Conservation (phyloP, 352 stramenopile species). For the Globisporangium abappressorium region DNA sequence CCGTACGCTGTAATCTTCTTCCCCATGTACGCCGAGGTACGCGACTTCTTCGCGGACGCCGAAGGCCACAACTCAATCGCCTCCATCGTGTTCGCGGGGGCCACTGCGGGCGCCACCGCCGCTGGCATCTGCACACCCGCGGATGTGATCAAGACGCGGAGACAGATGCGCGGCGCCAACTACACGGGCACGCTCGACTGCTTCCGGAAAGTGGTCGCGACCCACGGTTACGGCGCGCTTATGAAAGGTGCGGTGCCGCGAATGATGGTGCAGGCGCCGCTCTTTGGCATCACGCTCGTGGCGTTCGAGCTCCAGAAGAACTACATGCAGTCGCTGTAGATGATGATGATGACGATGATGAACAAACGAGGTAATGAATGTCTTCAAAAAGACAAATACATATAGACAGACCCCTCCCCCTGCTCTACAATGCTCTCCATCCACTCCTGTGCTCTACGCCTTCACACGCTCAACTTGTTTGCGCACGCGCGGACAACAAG, state of each 20-base stretch:
- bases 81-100: slow-evolving; percentile 65
- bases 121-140: slow-evolving; percentile 56
- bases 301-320: slow-evolving; percentile 89
- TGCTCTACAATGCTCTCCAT: neutral
- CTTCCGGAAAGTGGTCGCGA: slow-evolving; percentile 67
- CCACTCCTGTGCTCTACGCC: neutral
- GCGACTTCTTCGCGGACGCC: slow-evolving; percentile 43
- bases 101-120: slow-evolving; percentile 55
- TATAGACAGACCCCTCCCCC: neutral
- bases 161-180: slow-evolving; percentile 73
- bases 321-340: slow-evolving; percentile 71
- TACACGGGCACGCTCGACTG: slow-evolving; percentile 87
- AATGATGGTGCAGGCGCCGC: slow-evolving; percentile 85
- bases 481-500: neutral
- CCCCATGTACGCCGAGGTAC: slow-evolving; percentile 80
- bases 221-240: slow-evolving; percentile 78
- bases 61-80: slow-evolving; percentile 54
- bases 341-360: neutral
- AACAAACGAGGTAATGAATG: neutral
- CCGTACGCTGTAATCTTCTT: slow-evolving; percentile 94
- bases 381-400: slow-evolving; percentile 4
- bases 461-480: neutral
- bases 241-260: slow-evolving; percentile 83
- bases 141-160: slow-evolving; percentile 90
- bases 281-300: slow-evolving; percentile 84